Evolutionary conservation across 2,329 filamentous ascomycete genomes (phyloP), one percentile per base, ranked within the genome.

Genomic region (Lasiodiplodia theobromae): DNA sequence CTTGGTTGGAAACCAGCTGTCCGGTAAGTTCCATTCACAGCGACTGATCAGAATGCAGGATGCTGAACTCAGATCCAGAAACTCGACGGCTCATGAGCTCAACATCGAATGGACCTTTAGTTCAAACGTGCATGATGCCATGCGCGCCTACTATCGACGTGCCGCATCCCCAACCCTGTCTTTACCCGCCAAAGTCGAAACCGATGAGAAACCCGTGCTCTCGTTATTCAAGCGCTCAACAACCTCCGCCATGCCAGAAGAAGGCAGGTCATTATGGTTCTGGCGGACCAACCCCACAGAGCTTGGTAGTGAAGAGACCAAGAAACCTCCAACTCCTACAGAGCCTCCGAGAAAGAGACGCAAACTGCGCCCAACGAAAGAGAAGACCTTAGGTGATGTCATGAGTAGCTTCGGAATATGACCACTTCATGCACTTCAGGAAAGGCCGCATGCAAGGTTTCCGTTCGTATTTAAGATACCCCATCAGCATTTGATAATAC

Each of bases 101-200:
- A 52, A 64, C 60, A 25, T 23, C 5, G 60, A 52, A 12, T 64
- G 60, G 60, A 37, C 31, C 3, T 52, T 64, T 4, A 52, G 44
- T n/a, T 28, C 44, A 0, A 64, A 64, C 38, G 44, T 49, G 10
- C 40, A 31, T 31, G 60, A 64, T 18, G 44, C 60, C n/a, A 37
- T 64, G 28, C 28, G 60, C n/a, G 60, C 28, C 23, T 64, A 64
- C 37, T 64, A 64, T 8, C 44, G 47, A 37, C 60, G 60, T n/a
- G 44, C 60, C 6, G 12, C 44, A 23, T 64, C 60, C 52, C 31
- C 47, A 8, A n/a, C 8, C 16, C 12, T 64, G 12, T 47, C 38
- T 64, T 12, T 18, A 6, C 21, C 28, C 6, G 6, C 34, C 10
- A n/a, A 38, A n/a, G 18, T 18, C 2, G 16, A 18, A 1, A 11